These are phyloP conservation scores for Apiospora pterosperma DNA, from an alignment of 2,329 filamentous ascomycete species.

Conservation along the genomic window DNA sequence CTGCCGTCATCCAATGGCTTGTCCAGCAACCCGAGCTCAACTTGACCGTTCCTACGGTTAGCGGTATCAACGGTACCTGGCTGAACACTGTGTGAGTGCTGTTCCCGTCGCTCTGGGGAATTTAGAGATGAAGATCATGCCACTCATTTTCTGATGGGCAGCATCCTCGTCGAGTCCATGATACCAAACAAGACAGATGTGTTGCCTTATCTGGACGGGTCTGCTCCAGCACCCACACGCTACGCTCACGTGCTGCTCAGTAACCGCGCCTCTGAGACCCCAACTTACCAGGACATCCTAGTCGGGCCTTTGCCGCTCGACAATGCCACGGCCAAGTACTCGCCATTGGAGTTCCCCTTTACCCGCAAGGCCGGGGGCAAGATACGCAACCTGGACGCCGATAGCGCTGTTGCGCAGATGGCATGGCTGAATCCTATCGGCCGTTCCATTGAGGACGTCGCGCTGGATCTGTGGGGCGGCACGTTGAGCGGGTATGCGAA, in stretches of 20 bases:
- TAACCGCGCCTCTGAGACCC: constrained; percentile 32
- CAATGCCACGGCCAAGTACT: constrained; percentile 31
- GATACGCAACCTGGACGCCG: constrained; percentile 37
- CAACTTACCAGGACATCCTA: constrained; percentile 40
- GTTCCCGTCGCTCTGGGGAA: rapidly evolving
- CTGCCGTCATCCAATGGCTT: constrained; percentile 34
- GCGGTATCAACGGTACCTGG: constrained; percentile 31
- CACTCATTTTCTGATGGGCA: constrained; percentile 3
- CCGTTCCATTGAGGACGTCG: constrained; percentile 34
- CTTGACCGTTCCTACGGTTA: constrained; percentile 22
- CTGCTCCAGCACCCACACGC: constrained; percentile 30
- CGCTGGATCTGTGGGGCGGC: constrained; percentile 40
- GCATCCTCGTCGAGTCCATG: constrained; percentile 34
- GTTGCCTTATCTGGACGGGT: constrained; percentile 39
- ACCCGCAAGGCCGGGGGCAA: constrained; percentile 35
- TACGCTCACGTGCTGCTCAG: constrained; percentile 43
- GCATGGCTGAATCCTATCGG: constrained; percentile 33
- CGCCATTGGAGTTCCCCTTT: constrained; percentile 34
- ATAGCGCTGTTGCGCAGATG: constrained; percentile 23
- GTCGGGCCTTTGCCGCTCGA: constrained; percentile 46
- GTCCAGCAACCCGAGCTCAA: constrained; percentile 37
- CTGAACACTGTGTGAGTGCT: constrained; percentile 31
- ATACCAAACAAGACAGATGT: constrained; percentile 48
- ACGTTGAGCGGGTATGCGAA: constrained; percentile 34
- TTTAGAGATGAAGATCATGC: background rate